Evolutionary conservation across 2,329 filamentous ascomycete species (phyloP), one percentile per base, ranked within the genome.

Genomic region (Cryphonectria carpinicola): DNA sequence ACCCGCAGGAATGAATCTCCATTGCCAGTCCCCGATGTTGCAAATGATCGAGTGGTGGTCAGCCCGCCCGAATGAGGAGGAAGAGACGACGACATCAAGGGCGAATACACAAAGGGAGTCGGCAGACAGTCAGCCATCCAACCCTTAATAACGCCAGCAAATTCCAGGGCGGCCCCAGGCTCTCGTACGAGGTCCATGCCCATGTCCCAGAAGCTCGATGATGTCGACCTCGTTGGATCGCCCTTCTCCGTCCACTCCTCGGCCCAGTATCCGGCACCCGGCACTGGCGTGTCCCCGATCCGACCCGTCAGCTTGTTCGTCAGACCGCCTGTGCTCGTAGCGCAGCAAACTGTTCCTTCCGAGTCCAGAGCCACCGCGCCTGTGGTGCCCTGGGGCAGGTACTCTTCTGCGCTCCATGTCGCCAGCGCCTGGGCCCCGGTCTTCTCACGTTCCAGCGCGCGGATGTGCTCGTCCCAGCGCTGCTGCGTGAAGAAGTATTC

Each of bases 261-360:
- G 0, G 94, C 93, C 93, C 94, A 97, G 80, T 94, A 97, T 0
- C 94, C 94, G 0, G 94, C 92, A 0, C 94, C 94, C 0, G 94
- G 83, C 0, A 91, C 92, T 0, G 94, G 94, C 14, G 94, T 97
- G 78, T 97, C 94, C 0, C 94, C 94, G 73, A 97, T 91, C 28
- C 94, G 85, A 0, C 94, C 94, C 0, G 93, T 92, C 68, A 95
- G 82, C 82, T 97, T 97, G 79, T 97, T 97, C 32, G 94, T 97
- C 79, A 97, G 79, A 0, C 94, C 94, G 6, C 94, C 94, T 0
- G 88, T 90, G 76, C 86, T 89, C 3, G 88, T 90, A 0, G 88
- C 89, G n/a, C 79, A 84, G 74, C 92, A 94, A 3, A 97, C 80
- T 4, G 92, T 88, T 0, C 94, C 94, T 56, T 90, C 87, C n/a